Evolutionary conservation across 164 flowering plant species (phyloP).

Genomic region (Liquidambar formosana): DNA sequence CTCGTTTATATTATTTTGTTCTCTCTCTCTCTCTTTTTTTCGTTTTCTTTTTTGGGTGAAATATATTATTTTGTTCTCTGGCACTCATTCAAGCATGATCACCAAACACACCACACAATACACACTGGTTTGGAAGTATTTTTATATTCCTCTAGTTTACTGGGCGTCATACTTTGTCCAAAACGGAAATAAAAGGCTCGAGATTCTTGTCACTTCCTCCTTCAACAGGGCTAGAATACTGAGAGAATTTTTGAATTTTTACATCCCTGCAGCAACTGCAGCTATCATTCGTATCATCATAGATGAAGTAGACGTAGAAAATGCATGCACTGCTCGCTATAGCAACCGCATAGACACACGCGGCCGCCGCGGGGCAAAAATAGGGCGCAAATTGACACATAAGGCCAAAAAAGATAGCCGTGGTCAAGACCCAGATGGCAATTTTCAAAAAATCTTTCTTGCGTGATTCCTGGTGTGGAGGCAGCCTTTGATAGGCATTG

Average conservation of each 20-base stretch:
- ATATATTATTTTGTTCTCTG: too few species aligned
- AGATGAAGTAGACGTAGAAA: slow-evolving; percentile 6
- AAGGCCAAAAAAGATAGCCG: slow-evolving; percentile 3
- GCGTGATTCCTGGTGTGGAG: not conserved
- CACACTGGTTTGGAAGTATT: too few species aligned
- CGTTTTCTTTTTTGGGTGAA: too few species aligned
- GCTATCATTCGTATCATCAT: not conserved
- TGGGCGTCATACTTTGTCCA: not conserved
- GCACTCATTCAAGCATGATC: too few species aligned
- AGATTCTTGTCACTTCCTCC: not conserved
- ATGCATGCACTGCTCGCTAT: not conserved
- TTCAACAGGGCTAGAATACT: too few species aligned
- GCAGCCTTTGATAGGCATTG: not conserved
- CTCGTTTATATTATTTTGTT: too few species aligned
- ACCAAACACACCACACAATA: too few species aligned
- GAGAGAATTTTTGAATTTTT: not conserved
- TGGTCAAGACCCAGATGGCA: not conserved
- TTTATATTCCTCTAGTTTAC: not conserved
- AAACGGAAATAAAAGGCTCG: not conserved
- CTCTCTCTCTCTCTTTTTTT: too few species aligned
- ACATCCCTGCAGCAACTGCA: too few species aligned
- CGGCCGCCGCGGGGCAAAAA: not conserved
- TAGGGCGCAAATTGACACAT: slow-evolving; percentile 2
- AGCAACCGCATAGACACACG: not conserved
- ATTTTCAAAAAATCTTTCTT: slow-evolving; percentile 6